Base-by-base conservation (phyloP, 1,284 basidiomycete species). In the Boletus sp. region DNA sequence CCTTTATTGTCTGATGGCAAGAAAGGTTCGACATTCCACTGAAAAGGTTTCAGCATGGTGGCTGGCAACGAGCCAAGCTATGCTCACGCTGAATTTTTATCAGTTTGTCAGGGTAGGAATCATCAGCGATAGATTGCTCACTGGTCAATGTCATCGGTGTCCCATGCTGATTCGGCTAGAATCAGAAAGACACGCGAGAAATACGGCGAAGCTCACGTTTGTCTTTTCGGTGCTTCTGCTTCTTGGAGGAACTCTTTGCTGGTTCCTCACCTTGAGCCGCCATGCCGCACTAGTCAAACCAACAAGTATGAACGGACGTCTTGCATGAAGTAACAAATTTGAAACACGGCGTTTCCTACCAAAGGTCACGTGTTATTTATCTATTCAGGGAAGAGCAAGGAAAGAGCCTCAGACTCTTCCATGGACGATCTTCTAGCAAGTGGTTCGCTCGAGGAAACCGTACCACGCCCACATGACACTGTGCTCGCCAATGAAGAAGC, bases 71-170 rank as follows among this genome's bases (percentile, higher is more conserved):
- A n/a, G 33, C 19, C 29, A 44, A 40, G 20, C 19, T 20, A 48
- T 6, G 41, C 67, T 62, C 60, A 72, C 68, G 58, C 71, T 72
- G 41, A 30, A 45, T 48, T 16, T n/a, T 38, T 55, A 32, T 66
- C 54, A 63, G 50, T 48, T 48, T 34, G 42, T 44, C 17, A 23
- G 29, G 35, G 55, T 43, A 53, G 36, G 32, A 30, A 46, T 25
- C 4, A 27, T 39, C 10, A 14, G 30, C 17, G 19, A 33, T 32
- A 44, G 27, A 43, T 22, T 23, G 43, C 89, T 84, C 69, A 94
- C 88, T 98, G 95, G 75, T 99, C 91, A 68, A 98, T 93, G 60
- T 97, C 93, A 65, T 98, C 94, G 39, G 94, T 96, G 69, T 99
- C 95, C 96, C 95, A 99, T 60, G 92, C 93, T 94, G 41, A 62